Evolutionary conservation across 2,329 filamentous ascomycete species (phyloP).

Genomic region (Coccinonectria pachysandricola): DNA sequence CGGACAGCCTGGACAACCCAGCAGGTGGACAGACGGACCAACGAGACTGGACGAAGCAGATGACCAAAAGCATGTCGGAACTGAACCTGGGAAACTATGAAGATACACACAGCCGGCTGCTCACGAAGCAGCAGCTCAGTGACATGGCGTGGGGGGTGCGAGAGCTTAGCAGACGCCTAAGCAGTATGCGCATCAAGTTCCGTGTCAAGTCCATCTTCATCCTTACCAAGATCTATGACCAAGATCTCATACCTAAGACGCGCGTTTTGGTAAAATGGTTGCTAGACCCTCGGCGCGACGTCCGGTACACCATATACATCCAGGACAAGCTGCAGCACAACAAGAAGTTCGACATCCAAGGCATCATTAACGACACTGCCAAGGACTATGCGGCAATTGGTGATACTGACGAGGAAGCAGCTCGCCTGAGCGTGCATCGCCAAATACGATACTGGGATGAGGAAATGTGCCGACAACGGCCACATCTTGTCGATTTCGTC

Average conservation of each 20-base stretch:
- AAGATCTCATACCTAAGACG: constrained; percentile 66
- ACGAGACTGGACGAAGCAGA: constrained; percentile 41
- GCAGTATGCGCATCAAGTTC: constrained; percentile 72
- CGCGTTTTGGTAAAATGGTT: constrained; percentile 73
- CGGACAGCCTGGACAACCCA: constrained; percentile 28
- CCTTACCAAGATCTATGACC: constrained; percentile 85
- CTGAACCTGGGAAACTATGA: constrained; percentile 27
- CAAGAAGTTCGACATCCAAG: constrained; percentile 61
- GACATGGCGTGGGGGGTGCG: constrained; percentile 97
- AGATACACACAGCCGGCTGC: constrained; percentile 53
- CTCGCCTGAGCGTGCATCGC: constrained; percentile 27
- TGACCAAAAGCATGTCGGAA: constrained; percentile 33
- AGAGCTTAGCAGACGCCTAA: constrained; percentile 76
- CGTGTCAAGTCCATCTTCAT: constrained; percentile 77
- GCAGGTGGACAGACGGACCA: constrained; percentile 46
- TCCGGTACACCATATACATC: constrained; percentile 69
- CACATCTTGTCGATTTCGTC: constrained; percentile 88
- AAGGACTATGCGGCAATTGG: constrained; percentile 29
- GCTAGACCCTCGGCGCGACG: constrained; percentile 56
- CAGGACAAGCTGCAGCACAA: constrained; percentile 65
- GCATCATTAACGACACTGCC: constrained; percentile 53
- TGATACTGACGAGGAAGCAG: constrained; percentile 23
- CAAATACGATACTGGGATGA: constrained; percentile 77
- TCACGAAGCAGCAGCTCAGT: constrained; percentile 89
- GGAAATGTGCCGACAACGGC: constrained; percentile 63